These are phyloP conservation scores for Aspergillus asperescens DNA, from an alignment of 495 filamentous ascomycete species.

Conservation along the genomic window DNA sequence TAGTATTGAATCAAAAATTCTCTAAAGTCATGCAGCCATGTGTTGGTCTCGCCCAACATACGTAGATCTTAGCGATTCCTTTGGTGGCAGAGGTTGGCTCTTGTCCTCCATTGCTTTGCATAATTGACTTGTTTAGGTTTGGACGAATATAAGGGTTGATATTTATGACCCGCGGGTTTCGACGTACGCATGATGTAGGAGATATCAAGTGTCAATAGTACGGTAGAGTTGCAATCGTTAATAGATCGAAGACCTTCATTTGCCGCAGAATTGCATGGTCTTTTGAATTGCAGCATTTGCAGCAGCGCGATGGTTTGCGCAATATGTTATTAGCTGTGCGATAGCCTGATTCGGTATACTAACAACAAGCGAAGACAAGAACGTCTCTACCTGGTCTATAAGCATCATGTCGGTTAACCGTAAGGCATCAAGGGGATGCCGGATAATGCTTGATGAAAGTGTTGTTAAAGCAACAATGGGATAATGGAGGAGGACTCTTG, in stretches of 20 bases:
- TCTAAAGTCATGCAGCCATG: not conserved
- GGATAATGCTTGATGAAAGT: conserved; percentile 17
- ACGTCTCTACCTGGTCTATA: conserved; percentile 17
- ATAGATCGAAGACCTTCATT: not conserved
- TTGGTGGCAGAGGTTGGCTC: too few relatives aligned
- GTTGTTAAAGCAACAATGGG: conserved; percentile 18
- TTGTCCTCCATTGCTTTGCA: too few relatives aligned
- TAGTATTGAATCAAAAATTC: not conserved
- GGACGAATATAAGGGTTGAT: too few relatives aligned
- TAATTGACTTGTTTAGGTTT: too few relatives aligned
- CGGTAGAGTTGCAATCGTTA: not conserved
- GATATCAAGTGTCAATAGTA: not conserved
- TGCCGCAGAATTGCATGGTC: not conserved
- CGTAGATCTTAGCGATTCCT: not conserved
- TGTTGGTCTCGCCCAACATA: not conserved
- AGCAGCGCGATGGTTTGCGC: conserved; percentile 14
- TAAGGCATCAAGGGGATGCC: conserved; percentile 13
- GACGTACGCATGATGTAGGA: too few relatives aligned
- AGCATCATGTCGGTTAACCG: conserved; percentile 13
- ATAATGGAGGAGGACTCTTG: conserved; percentile 16
- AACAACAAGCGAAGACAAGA: conserved; percentile 6
- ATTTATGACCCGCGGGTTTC: too few relatives aligned
- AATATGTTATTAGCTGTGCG: conserved; percentile 9
- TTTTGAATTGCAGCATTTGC: conserved; percentile 9
- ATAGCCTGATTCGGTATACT: conserved; percentile 11